These are phyloP conservation scores for Fraxinus latifolia DNA, from an alignment of 305 asterid species.

Conservation along the genomic window DNA sequence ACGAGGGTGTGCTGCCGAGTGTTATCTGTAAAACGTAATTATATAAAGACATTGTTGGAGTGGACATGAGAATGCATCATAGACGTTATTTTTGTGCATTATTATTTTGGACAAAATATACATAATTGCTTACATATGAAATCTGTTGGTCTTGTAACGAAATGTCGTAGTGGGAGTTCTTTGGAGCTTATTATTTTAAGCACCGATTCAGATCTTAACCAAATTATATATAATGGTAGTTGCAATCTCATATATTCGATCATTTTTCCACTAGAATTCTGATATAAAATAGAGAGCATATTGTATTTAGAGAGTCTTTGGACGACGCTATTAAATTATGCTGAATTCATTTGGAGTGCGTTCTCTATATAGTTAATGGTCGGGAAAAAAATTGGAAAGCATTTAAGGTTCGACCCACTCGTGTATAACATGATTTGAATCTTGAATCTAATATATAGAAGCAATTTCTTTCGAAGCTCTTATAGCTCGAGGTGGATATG, in stretches of 20 bases:
- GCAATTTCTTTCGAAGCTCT: background rate
- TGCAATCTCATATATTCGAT: background rate
- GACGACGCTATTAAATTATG: background rate
- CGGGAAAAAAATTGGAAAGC: background rate
- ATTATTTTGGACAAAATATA: background rate
- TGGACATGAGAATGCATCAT: conserved; percentile 2
- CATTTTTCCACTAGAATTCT: background rate
- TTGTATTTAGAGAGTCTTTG: background rate
- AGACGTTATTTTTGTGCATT: background rate
- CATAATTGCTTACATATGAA: background rate
- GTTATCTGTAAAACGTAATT: conserved; percentile 1
- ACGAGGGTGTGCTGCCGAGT: background rate
- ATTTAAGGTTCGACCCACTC: background rate
- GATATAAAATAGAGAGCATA: background rate
- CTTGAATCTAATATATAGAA: background rate
- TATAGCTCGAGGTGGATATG: background rate
- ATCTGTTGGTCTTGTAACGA: background rate
- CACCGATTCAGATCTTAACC: background rate
- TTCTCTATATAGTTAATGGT: background rate
- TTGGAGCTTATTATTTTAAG: background rate
- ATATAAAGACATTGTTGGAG: conserved; percentile 2
- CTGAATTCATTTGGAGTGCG: background rate
- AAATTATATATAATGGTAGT: background rate
- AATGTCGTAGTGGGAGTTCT: background rate
- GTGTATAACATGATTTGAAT: background rate